These are phyloP conservation scores for Monosporascus sp. DNA, from an alignment of 2,329 filamentous ascomycete genomes.

Conservation along the genomic window DNA sequence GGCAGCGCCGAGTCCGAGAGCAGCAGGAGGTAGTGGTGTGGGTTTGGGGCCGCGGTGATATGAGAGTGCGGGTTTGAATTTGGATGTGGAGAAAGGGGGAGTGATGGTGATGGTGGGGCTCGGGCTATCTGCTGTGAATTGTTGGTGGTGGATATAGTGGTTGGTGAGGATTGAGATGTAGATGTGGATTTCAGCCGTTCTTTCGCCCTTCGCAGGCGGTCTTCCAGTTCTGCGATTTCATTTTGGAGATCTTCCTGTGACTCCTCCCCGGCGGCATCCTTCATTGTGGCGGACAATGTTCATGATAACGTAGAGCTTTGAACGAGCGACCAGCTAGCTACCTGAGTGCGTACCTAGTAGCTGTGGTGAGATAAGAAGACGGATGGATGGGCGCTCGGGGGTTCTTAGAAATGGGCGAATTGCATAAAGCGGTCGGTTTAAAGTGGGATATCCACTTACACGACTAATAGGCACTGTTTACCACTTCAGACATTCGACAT, in stretches of 20 bases:
- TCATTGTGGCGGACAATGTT: constrained; percentile 12
- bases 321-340: too few species aligned
- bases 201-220: constrained; percentile 39
- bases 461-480: too few species aligned
- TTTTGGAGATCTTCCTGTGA: constrained; percentile 30
- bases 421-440: too few species aligned
- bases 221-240: constrained; percentile 57
- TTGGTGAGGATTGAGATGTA: neutral
- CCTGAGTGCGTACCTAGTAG: too few species aligned
- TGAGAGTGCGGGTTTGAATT: constrained; percentile 6
- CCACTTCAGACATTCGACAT: too few species aligned
- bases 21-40: constrained; percentile 64
- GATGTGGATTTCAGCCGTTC: constrained; percentile 13
- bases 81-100: constrained; percentile 4
- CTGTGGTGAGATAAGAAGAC: too few species aligned
- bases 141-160: constrained; percentile 9
- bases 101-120: neutral
- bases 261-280: constrained; percentile 3
- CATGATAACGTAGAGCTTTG: too few species aligned
- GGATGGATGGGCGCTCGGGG: too few species aligned
- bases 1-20: constrained; percentile 78
- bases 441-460: too few species aligned
- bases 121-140: constrained; percentile 3
- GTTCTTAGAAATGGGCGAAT: too few species aligned
- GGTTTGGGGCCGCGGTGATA: constrained; percentile 3